Percentiles rank a stretch among this genome's conserved stretches.
phyloP scores from a whole-genome alignment of 2,329 filamentous ascomycete species.

The Aspergillus vadensis region DNA sequence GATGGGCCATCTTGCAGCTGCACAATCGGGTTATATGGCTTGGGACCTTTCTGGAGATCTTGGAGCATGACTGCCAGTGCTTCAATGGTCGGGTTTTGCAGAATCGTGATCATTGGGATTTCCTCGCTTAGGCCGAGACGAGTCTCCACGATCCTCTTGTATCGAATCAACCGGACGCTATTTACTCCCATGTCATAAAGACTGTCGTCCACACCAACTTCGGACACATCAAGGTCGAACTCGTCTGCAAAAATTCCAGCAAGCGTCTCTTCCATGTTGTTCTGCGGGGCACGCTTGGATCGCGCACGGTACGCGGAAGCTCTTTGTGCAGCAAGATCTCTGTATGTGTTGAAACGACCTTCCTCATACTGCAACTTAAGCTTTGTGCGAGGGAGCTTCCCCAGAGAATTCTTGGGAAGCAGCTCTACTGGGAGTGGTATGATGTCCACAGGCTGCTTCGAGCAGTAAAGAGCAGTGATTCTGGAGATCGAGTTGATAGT shows the following conservation, averaged over 20 bases:
- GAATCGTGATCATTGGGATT: constrained; percentile 6
- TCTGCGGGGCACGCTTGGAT: constrained; percentile 1
- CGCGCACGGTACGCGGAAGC: background rate
- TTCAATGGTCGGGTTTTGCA: constrained; percentile 1
- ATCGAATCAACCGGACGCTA: constrained; percentile 1
- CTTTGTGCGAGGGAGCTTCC: constrained; percentile 4
- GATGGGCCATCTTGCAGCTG: background rate
- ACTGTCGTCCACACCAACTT: background rate
- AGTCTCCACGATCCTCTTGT: constrained; percentile 6
- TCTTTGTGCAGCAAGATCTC: background rate
- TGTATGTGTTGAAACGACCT: background rate
- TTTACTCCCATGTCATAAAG: constrained; percentile 7
- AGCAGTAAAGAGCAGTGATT: background rate
- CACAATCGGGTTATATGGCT: constrained; percentile 1
- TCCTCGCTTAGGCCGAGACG: background rate
- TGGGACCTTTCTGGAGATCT: background rate
- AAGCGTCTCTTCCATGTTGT: background rate
- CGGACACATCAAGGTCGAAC: background rate
- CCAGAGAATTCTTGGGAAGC: constrained; percentile 1
- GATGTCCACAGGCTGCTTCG: constrained; percentile 1
- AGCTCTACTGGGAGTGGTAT: background rate
- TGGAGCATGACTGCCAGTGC: background rate
- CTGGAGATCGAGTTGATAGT: background rate
- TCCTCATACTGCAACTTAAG: constrained; percentile 1
- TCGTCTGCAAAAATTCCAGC: background rate